Evolutionary conservation across 495 filamentous ascomycete species (phyloP), one percentile per base, ranked within the genome.

Genomic region (Neurospora hispaniola): DNA sequence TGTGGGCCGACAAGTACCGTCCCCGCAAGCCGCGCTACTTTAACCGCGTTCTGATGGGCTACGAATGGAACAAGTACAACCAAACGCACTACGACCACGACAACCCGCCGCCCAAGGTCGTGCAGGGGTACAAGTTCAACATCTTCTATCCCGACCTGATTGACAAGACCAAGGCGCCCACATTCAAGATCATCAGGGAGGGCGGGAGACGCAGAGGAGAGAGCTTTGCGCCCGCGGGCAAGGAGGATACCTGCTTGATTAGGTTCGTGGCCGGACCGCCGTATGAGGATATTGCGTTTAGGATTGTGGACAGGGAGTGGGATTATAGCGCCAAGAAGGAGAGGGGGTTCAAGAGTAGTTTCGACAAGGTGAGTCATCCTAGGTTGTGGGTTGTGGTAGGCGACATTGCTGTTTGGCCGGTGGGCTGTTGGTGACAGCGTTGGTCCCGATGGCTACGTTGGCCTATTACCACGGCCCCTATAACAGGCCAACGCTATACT

Each of bases 11-110:
- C 79, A 96, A 97, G 81, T 92, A 97, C 78, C 89, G 94, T 18
- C 95, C 96, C 31, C 88, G 96, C 70, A 98, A 98, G 83, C 96
- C 96, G 11, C 88, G 93, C 41, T 98, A 98, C 83, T 98, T 99
- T 87, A 98, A 98, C 79, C 90, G 96, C 27, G 94, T 98, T 48
- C 94, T 97, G 82, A 98, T 97, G 93, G 96, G 96, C 48, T 99
- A 98, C 81, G 96, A 99, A 80, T 99, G 96, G 96, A 99, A 99
- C 80, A 99, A 99, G 79, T 99, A 99, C 85, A 99, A 99, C 77
- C 96, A 99, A 82, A 99, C 96, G 2, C 96, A 99, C 84, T 99
- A 99, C 83, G 96, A 98, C 78, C 95, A 98, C 80, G 96, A 98
- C 78, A 97, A 99, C 76, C 96, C 96, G 8, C 96, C 96, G 3